These are phyloP conservation scores for Acmispon strigosus DNA, from an alignment of 306 rosid genomes.

Conservation along the genomic window DNA sequence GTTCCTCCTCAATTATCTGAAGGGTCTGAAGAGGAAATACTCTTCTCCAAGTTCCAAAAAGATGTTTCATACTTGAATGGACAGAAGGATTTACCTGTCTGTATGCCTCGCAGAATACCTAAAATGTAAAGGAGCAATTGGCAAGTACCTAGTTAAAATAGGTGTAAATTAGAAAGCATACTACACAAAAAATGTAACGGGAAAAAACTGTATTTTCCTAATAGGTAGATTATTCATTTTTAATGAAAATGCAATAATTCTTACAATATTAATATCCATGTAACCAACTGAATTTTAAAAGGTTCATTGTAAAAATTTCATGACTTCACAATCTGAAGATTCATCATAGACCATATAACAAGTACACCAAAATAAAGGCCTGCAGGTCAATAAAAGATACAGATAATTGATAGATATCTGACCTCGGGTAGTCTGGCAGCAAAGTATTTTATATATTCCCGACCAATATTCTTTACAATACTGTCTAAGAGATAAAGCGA, in stretches of 20 bases:
- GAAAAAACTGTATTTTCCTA: constrained; percentile 1
- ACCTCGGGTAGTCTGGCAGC: constrained; percentile 91
- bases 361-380: neutral
- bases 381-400: neutral
- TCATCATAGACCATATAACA: neutral
- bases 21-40: constrained; percentile 85
- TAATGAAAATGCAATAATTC: constrained; percentile 5
- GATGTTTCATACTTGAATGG: constrained; percentile 88
- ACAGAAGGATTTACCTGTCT: constrained; percentile 77
- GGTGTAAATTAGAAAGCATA: constrained; percentile 20
- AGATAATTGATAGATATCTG: constrained; percentile 37
- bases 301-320: neutral
- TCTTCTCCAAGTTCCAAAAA: constrained; percentile 98
- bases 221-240: constrained; percentile 17
- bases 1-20: constrained; percentile 86
- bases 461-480: constrained; percentile 95
- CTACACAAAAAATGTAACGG: neutral
- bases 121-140: constrained; percentile 38
- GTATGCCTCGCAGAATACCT: constrained; percentile 98
- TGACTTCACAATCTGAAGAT: constrained; percentile 2
- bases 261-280: neutral
- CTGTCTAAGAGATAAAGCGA: constrained; percentile 98
- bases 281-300: neutral
- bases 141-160: constrained; percentile 38
- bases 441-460: constrained; percentile 87